Evolutionary conservation across 2,329 filamentous ascomycete genomes (phyloP).

Genomic region (Sphaerulina musiva): DNA sequence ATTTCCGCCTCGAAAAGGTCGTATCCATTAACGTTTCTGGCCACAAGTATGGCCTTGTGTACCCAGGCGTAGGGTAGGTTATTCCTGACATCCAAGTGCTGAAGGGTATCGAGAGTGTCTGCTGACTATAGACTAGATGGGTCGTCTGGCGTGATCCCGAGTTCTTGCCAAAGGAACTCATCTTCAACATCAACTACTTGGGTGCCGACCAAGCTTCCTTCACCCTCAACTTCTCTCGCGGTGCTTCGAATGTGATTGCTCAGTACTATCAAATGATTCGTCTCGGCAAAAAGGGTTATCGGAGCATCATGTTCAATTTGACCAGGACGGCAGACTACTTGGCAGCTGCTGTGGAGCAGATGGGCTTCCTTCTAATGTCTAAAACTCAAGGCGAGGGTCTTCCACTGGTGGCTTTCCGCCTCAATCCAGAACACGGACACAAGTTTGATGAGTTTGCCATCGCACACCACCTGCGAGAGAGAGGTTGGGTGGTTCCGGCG

Average conservation of each 20-base stretch:
- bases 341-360: constrained; percentile 60
- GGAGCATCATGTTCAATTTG: constrained; percentile 87
- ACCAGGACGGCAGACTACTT: constrained; percentile 87
- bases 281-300: constrained; percentile 86
- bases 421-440: constrained; percentile 52
- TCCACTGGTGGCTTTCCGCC: constrained; percentile 82
- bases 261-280: constrained; percentile 98
- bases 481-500: constrained; percentile 88
- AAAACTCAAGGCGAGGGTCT: constrained; percentile 69
- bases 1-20: constrained; percentile 82
- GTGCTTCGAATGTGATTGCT: constrained; percentile 86
- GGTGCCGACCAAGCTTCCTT: constrained; percentile 93
- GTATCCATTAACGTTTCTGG: constrained; percentile 92
- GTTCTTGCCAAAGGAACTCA: constrained; percentile 79
- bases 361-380: constrained; percentile 86
- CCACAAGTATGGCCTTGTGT: constrained; percentile 76
- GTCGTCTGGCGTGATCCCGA: constrained; percentile 79
- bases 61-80: constrained; percentile 75
- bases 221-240: constrained; percentile 95
- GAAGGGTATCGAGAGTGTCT: neutral
- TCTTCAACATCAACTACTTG: constrained; percentile 99
- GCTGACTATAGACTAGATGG: constrained; percentile 39
- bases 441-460: constrained; percentile 51
- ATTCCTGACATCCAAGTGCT: neutral
- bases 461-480: constrained; percentile 76